Base-by-base conservation (phyloP, 2,329 filamentous ascomycete genomes). In the Penicillium sp. region DNA sequence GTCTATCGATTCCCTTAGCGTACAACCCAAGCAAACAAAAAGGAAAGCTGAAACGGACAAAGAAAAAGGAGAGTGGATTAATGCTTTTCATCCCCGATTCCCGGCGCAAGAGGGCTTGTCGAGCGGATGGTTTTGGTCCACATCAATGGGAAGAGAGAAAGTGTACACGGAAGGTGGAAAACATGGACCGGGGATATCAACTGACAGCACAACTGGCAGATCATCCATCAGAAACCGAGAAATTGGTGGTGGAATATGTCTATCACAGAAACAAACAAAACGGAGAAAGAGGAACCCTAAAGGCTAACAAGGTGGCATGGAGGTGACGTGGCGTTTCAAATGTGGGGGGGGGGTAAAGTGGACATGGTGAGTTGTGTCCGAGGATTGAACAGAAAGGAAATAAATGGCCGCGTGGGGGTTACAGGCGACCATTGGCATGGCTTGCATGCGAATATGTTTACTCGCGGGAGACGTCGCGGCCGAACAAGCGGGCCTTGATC, bases 401-500 rank as follows among this genome's bases (percentile, higher is more conserved):
- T 51, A 52, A 18, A 46, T 18, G 33, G 29, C 24, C 19, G 40
- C 31, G 45, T 34, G 34, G 40, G 44, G 43, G 42, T 53, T 62
- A 57, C 49, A 58, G 39, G 44, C 43, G n/a, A 39, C 14, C 39
- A 26, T 36, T 61, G 29, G n/a, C 29, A 43, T 52, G 36, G 10
- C 43, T 47, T 47, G 46, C 24, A 16, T 24, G 26, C 7, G 33
- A n/a, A 48, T 19, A 36, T 39, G 16, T 69, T 70, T 76, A 79
- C 69, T 79, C 77, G 58, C 77, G 69, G 39, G 76, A 79, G 53
- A 97, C 91, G 70, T 99, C 94, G 74, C 94, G 92, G 59, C 94
- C 94, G 71, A 99, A 99, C 56, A 94, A 79, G 81, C 95, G 96
- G 66, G 92, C 92, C 84, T 99, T 99, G 75, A 93, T 76, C 94